Evolutionary conservation across 495 filamentous ascomycete species (phyloP).

Genomic region (Xylaria nigripes): DNA sequence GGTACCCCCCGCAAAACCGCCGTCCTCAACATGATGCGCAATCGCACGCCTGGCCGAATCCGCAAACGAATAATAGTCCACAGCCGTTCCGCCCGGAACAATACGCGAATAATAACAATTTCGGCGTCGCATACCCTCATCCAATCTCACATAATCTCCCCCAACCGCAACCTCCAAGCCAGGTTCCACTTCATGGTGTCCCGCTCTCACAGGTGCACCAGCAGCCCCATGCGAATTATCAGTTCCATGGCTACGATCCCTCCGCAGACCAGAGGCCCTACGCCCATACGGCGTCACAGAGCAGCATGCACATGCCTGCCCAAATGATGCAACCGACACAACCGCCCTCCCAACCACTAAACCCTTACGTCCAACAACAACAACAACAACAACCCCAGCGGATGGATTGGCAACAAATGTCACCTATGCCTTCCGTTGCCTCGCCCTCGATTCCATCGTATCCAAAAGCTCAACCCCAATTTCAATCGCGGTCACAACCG

Average conservation of each 20-base stretch:
- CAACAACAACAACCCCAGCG: slow-evolving; percentile 17
- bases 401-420: slow-evolving; percentile 11
- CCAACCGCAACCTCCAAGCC: neutral
- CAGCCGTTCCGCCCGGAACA: slow-evolving; percentile 1
- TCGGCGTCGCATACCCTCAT: neutral
- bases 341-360: slow-evolving; percentile 9
- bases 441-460: neutral
- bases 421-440: neutral
- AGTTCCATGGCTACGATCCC: slow-evolving; percentile 25
- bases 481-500: slow-evolving; percentile 13
- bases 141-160: neutral
- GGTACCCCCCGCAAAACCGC: slow-evolving; percentile 31
- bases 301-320: slow-evolving; percentile 10
- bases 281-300: slow-evolving; percentile 14
- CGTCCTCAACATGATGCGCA: slow-evolving; percentile 19
- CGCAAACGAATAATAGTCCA: neutral
- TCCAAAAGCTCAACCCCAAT: slow-evolving; percentile 16
- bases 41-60: slow-evolving; percentile 18
- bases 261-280: slow-evolving; percentile 23
- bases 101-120: neutral
- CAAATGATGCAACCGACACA: slow-evolving; percentile 16
- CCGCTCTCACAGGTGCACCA: neutral
- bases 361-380: slow-evolving; percentile 10
- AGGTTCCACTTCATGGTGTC: neutral
- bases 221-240: slow-evolving; percentile 18